Evolutionary conservation across 805 yeast genomes (phyloP), one percentile per base, ranked within the genome.

Genomic region (Citeromyces nyonsensis): DNA sequence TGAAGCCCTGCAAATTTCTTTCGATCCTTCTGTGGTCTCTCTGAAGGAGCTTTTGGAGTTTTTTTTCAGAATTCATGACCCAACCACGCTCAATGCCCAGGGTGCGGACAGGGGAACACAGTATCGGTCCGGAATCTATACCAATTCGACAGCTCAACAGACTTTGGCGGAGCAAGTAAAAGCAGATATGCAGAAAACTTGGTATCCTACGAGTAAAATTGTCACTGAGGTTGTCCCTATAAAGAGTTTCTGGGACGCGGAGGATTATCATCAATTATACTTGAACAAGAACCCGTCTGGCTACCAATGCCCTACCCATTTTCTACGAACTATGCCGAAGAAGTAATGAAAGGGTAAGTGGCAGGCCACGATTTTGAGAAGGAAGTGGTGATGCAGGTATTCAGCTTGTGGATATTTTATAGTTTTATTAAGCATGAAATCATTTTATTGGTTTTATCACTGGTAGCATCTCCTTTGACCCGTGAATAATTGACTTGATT

Each of bases 41-140:
- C 63, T 73, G 44, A 66, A 56, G 35, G 81, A 78, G 20, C 55
- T 88, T 29, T 54, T 83, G 28, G 86, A 77, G 35, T 82, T 86
- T 43, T 91, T 88, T 61, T 86, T 84, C 60, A 64, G 78, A 45
- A 83, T 84, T 51, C 98, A 88, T 52, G 97, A 91, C 54, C 97
- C 98, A 31, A 91, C 97, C 2, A 76, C 85, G 2, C 38, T 65
- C 33, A 73, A 86, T 45, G 48, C 67, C 2, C 97, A 91, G 54
- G 98, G 98, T 3, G 80, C 82, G 12, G 96, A 88, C 47, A 44
- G 45, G 6, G 98, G 98, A 7, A 71, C 88, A 1, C 97, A 91
- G 52, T 88, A 88, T 58, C 69, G 96, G 45, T 75, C 88, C 11
- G 95, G 76, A 2, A 66, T 91, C 8, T 83, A 73, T 54, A 61